These are phyloP conservation scores for Myriosclerotinia scirpicola DNA, from an alignment of 2,329 filamentous ascomycete genomes.

Conservation along the genomic window DNA sequence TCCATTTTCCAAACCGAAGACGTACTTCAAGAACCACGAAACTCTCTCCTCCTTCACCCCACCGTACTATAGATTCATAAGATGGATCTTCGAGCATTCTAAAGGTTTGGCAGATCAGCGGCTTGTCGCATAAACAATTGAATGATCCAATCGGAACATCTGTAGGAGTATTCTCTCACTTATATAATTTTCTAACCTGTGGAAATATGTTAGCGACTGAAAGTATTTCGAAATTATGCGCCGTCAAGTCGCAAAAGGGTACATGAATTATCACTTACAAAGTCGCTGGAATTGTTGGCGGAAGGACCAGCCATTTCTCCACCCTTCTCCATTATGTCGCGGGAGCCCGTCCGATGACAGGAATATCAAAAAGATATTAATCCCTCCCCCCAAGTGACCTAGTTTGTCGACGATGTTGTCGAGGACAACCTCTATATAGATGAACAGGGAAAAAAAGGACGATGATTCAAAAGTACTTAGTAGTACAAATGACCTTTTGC, in stretches of 20 bases:
- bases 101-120: conserved; percentile 28
- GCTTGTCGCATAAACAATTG: conserved; percentile 39
- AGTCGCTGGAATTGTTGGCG: conserved; percentile 88
- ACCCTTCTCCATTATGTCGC: conserved; percentile 39
- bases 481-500: conserved; percentile 21
- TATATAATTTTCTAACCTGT: conserved; percentile 96
- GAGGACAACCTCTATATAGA: conserved; percentile 12
- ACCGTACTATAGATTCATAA: conserved; percentile 89
- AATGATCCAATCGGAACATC: conserved; percentile 25
- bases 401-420: conserved; percentile 7
- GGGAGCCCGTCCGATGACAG: conserved; percentile 10
- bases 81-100: conserved; percentile 97
- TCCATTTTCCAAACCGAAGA: conserved; percentile 17
- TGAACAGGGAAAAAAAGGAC: neutral
- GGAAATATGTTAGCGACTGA: conserved; percentile 30
- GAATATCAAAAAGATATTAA: conserved; percentile 2
- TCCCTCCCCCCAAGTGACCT: neutral
- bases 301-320: conserved; percentile 38
- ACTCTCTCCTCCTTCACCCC: conserved; percentile 91
- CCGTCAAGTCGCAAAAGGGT: neutral
- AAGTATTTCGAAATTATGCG: neutral
- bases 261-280: conserved; percentile 61
- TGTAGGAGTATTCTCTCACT: conserved; percentile 58
- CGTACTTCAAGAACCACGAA: conserved; percentile 95
- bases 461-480: conserved; percentile 1